A percentile compares a stretch with the other conserved stretches of the same genome.
phyloP scores from a whole-genome alignment of 1,284 basidiomycete species.

The Puccinia horiana region DNA sequence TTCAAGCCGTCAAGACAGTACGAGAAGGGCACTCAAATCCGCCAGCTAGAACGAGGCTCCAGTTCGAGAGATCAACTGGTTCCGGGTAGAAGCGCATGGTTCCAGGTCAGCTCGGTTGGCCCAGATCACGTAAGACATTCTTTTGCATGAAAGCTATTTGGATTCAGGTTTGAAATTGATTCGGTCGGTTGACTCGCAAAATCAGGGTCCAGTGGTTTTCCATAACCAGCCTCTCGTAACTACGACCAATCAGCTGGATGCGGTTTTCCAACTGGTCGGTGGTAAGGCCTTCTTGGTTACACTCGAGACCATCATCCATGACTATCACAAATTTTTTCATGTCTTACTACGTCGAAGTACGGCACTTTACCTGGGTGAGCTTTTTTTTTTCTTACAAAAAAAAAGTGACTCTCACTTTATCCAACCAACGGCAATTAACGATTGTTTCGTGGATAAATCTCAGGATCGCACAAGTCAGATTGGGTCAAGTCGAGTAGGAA shows the following conservation, averaged over 20 bases:
- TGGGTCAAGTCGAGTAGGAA: background rate
- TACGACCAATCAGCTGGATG: background rate
- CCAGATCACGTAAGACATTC: background rate
- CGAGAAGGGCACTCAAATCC: background rate
- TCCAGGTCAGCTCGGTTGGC: background rate
- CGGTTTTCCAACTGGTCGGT: background rate
- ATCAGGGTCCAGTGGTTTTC: background rate
- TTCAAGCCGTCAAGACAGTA: conserved; percentile 7
- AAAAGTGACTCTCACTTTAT: background rate
- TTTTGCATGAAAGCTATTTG: background rate
- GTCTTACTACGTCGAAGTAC: background rate
- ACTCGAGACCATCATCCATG: background rate
- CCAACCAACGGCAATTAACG: too few relatives aligned
- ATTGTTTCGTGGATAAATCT: background rate
- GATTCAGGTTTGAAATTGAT: background rate
- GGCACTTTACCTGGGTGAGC: background rate
- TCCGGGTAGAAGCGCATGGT: background rate
- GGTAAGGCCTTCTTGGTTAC: background rate
- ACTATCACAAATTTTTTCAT: background rate
- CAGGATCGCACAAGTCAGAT: background rate
- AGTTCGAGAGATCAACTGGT: background rate
- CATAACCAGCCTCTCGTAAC: background rate
- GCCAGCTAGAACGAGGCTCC: background rate
- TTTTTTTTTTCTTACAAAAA: background rate
- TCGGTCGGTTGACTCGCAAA: background rate